These are phyloP conservation scores for Eucalyptus cloeziana DNA, from an alignment of 345 rosid species.

Conservation along the genomic window DNA sequence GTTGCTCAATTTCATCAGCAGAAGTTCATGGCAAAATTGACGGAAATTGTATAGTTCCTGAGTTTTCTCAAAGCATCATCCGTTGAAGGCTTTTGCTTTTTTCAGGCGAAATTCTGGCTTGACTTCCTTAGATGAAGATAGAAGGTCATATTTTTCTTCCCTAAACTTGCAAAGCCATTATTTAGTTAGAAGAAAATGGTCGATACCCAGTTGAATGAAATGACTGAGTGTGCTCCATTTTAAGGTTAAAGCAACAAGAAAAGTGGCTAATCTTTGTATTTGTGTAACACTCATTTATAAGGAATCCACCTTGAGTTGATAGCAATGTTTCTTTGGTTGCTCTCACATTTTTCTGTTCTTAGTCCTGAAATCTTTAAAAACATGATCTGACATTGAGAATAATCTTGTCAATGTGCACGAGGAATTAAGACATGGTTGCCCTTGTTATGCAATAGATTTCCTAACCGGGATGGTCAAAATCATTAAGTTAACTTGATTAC, in stretches of 20 bases:
- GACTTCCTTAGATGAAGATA: not conserved
- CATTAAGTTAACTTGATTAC: not conserved
- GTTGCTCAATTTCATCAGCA: not conserved
- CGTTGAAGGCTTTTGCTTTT: not conserved
- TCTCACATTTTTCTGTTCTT: not conserved
- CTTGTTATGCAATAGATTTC: not conserved
- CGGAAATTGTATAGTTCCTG: fast-evolving
- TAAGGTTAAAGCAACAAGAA: not conserved
- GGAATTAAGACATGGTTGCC: not conserved
- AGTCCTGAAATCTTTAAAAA: not conserved
- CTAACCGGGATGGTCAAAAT: not conserved
- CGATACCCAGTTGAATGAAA: not conserved
- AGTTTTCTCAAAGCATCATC: not conserved
- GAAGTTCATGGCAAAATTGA: not conserved
- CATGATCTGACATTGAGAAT: not conserved
- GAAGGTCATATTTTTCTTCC: not conserved
- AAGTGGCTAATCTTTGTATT: not conserved
- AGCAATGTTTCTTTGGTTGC: not conserved
- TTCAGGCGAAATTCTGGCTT: not conserved
- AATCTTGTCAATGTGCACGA: not conserved
- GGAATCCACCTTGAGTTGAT: not conserved
- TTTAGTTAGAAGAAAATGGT: not conserved
- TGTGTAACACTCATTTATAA: not conserved
- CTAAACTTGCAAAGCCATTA: not conserved
- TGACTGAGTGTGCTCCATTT: not conserved